phyloP scores from a whole-genome alignment of 192 early-diverging fungal genomes.

The Podila horticola region DNA sequence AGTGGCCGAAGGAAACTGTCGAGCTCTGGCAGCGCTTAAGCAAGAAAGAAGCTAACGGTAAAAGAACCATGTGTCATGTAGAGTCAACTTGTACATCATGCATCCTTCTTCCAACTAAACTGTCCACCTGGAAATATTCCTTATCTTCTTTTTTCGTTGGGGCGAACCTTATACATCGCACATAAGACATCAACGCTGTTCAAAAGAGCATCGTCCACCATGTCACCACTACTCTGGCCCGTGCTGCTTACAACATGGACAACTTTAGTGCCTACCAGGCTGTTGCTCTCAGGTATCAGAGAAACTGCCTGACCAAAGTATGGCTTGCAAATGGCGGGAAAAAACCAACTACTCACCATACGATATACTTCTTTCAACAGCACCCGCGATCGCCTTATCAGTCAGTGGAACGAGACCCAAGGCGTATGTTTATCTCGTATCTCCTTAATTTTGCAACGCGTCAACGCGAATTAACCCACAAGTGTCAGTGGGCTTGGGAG shows the following conservation, averaged over 20 bases:
- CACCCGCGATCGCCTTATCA: constrained; percentile 92
- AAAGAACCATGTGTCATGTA: neutral
- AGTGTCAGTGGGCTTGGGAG: neutral
- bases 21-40: constrained; percentile 41
- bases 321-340: neutral
- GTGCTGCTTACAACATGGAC: constrained; percentile 91
- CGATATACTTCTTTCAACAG: constrained; percentile 29
- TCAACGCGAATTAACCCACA: neutral
- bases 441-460: neutral
- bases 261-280: constrained; percentile 94
- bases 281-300: constrained; percentile 78
- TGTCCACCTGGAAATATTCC: neutral
- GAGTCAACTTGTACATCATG: neutral
- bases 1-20: constrained; percentile 51
- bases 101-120: neutral
- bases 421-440: constrained; percentile 58
- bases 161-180: neutral
- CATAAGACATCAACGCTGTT: constrained; percentile 73
- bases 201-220: constrained; percentile 91
- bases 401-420: constrained; percentile 96
- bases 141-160: neutral
- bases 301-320: neutral
- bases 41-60: constrained; percentile 54
- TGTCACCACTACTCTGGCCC: constrained; percentile 89
- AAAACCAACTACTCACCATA: neutral